Conservation (phyloP, 1,284 basidiomycete species). For the Apiotrichum montevideense region DNA sequence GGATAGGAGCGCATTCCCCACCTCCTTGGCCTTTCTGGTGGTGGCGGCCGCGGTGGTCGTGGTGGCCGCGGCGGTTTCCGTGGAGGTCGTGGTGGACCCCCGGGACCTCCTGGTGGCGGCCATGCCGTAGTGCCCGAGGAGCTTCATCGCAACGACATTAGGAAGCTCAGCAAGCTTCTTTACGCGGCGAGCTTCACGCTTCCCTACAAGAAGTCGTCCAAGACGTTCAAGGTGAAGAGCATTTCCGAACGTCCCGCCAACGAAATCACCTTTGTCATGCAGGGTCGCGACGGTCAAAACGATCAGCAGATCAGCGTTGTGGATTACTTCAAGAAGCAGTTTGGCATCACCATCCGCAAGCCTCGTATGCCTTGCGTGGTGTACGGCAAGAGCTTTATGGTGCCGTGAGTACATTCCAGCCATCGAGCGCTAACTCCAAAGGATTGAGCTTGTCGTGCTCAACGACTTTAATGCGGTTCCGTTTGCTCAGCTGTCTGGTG, state of each 20-base stretch:
- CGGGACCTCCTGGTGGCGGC: conserved; percentile 13
- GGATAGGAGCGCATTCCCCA: conserved; percentile 23
- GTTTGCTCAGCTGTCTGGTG: conserved; percentile 21
- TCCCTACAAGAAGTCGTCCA: conserved; percentile 21
- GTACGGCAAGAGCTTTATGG: conserved; percentile 41
- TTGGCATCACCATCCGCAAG: conserved; percentile 36
- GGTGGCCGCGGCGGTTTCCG: conserved; percentile 24
- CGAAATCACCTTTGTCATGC: conserved; percentile 35
- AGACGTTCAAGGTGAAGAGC: conserved; percentile 31
- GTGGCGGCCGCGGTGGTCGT: conserved; percentile 21
- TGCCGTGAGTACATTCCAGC: conserved; percentile 33
- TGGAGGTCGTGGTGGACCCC: conserved; percentile 26
- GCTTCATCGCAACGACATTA: conserved; percentile 27
- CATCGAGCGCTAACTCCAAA: conserved; percentile 8
- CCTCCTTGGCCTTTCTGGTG: conserved; percentile 32
- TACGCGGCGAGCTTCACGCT: conserved; percentile 38
- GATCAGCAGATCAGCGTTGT: conserved; percentile 35
- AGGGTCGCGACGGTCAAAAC: conserved; percentile 32
- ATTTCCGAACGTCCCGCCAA: conserved; percentile 31
- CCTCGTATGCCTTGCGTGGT: conserved; percentile 42
- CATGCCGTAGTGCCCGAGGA: conserved; percentile 17
- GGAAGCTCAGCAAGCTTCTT: conserved; percentile 36
- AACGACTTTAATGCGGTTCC: conserved; percentile 41
- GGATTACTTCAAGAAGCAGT: conserved; percentile 42
- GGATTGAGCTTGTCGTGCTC: conserved; percentile 42